Percentiles rank a stretch among this genome's conserved stretches.
phyloP scores from a whole-genome alignment of 805 yeast genomes.

The Spathaspora arborariae region DNA sequence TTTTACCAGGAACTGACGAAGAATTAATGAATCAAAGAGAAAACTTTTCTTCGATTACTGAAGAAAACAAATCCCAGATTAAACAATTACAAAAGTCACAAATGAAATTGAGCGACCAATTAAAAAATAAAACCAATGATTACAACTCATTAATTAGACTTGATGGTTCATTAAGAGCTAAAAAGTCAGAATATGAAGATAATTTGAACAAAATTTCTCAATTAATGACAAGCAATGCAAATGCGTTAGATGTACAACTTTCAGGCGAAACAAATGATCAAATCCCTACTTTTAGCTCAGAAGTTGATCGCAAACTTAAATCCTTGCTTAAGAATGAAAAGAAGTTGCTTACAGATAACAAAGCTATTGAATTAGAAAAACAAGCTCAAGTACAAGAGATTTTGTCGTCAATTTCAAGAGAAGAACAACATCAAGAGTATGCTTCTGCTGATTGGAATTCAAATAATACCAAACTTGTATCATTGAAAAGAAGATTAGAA shows the following conservation, averaged over 20 bases:
- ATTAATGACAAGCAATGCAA: conserved; percentile 4
- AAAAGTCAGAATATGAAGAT: conserved; percentile 29
- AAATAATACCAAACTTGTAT: conserved; percentile 30
- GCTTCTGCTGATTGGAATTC: conserved; percentile 36
- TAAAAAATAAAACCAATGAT: conserved; percentile 18
- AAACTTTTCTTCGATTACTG: conserved; percentile 23
- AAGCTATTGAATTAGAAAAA: conserved; percentile 7
- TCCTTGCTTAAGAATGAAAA: conserved; percentile 3
- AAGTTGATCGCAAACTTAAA: conserved; percentile 3
- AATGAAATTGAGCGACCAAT: conserved; percentile 16
- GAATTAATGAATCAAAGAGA: conserved; percentile 25
- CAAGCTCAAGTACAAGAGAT: conserved; percentile 14
- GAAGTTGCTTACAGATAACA: conserved; percentile 6
- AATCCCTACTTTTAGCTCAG: conserved; percentile 3
- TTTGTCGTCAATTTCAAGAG: conserved; percentile 28
- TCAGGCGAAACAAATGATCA: not conserved
- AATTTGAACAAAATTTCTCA: conserved; percentile 18
- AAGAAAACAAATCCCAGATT: conserved; percentile 15
- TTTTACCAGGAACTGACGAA: conserved; percentile 39
- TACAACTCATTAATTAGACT: conserved; percentile 34
- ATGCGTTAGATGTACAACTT: not conserved
- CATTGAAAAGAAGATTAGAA: conserved; percentile 36
- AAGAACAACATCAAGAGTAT: conserved; percentile 42
- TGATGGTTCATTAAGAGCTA: conserved; percentile 55
- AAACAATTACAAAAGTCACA: conserved; percentile 3